Evolutionary conservation across 257 asterid species (phyloP), one percentile per base, ranked within the genome.

Genomic region (Solanum lycopersicoides): DNA sequence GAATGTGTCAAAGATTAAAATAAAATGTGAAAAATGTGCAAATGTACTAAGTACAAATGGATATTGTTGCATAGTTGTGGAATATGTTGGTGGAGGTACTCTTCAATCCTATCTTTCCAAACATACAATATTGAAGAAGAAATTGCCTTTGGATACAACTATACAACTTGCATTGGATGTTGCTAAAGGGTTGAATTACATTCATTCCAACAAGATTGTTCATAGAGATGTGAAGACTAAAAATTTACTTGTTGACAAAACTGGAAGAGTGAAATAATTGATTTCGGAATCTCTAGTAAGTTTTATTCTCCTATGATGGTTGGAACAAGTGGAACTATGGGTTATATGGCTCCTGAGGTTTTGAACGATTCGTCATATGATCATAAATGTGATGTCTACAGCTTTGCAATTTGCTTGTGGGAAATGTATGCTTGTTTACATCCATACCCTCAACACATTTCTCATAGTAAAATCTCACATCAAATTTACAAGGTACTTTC

Each of bases 381-480:
- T 13, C 92, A 87, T 21, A 88, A 89, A 23, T 90, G 91, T 35
- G 91, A 90, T 1, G 90, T 90, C 1, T 90, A 79, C 60, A 86
- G 91, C 56, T 90, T 89, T 25, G 92, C 88, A 1, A 90, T 90
- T 12, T 90, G 90, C 73, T 41, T 90, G 23, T 90, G 89, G 90
- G 91, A 90, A 25, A 86, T 90, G 16, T 87, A 71, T 50, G 28
- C 87, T 14, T 87, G 86, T 4, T 30, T 44, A 12, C n/a, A 9
- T 35, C 76, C 86, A 9, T 44, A 59, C 32, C 68, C 45, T 34
- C 32, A 30, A 20, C 16, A 32, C 11, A 44, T 65, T 6, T 66
- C 42, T 35, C 6, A 4, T 30, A 25, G 63, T 32, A 65, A 82
- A 72, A 25, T 20, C 28, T 69, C 89, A 74, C 13, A 71, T 32